Evolutionary conservation across 2,329 filamentous ascomycete genomes (phyloP).

Genomic region (Aspergillus sp.): DNA sequence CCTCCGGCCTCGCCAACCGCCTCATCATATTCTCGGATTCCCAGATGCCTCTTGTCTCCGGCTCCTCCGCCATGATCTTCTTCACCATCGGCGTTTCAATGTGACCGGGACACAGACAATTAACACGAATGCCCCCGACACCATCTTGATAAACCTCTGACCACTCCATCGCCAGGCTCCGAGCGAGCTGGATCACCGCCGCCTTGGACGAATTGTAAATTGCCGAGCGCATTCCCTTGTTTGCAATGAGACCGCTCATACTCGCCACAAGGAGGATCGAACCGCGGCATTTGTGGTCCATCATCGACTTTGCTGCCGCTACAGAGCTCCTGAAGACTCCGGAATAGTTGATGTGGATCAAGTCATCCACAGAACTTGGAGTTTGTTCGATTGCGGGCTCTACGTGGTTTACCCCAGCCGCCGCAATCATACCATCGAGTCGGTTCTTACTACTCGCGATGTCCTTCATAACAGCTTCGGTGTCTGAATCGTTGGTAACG

Average conservation of each 20-base stretch:
- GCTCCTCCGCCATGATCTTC: slow-evolving; percentile 72
- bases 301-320: slow-evolving; percentile 49
- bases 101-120: slow-evolving; percentile 54
- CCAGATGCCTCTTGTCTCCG: slow-evolving; percentile 54
- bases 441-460: slow-evolving; percentile 36
- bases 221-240: slow-evolving; percentile 46
- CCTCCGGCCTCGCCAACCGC: slow-evolving; percentile 55
- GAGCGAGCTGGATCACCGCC: slow-evolving; percentile 53
- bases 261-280: slow-evolving; percentile 52
- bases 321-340: slow-evolving; percentile 51
- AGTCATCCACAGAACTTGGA: slow-evolving; percentile 41
- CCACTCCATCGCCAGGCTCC: slow-evolving; percentile 56
- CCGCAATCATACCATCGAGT: slow-evolving; percentile 44
- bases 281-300: slow-evolving; percentile 48
- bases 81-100: slow-evolving; percentile 73
- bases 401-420: slow-evolving; percentile 46
- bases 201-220: slow-evolving; percentile 58
- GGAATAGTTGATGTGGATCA: slow-evolving; percentile 51
- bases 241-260: slow-evolving; percentile 52
- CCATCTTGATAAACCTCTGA: slow-evolving; percentile 20
- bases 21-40: slow-evolving; percentile 53
- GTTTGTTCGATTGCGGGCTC: slow-evolving; percentile 42
- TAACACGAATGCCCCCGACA: slow-evolving; percentile 52
- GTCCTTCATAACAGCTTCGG: slow-evolving; percentile 34
- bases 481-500: slow-evolving; percentile 40